Base-by-base conservation (phyloP, 2,329 filamentous ascomycete genomes). In the Lasiodiplodia sp. region DNA sequence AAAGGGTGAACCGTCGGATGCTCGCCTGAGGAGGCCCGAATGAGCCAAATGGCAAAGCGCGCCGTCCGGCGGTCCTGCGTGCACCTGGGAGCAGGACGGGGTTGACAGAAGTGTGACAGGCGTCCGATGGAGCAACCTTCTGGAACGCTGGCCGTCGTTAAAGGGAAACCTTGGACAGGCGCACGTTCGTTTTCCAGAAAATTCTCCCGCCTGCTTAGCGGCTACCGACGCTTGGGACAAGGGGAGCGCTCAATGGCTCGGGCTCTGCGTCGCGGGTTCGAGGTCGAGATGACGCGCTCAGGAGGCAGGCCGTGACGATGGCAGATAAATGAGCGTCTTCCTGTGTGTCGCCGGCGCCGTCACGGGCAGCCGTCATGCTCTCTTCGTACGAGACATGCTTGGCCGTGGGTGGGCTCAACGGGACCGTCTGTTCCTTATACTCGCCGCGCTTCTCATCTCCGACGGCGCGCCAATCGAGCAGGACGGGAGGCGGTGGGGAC, bases 131-230 rank as follows among this genome's bases (percentile, higher is more conserved):
- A 64, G 60, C 60, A 64, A 64, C 44, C 37, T 64, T 64, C 60
- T 64, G 60, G 60, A 64, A 64, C 60, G 60, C 60, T 64, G 60
- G 60, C 60, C 47, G 47, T 64, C 60, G 60, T 64, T 64, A 64
- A 64, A 64, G 60, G 60, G 60, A 64, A 64, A 64, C 60, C 60
- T 37, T 44, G 60, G 52, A 38, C 31, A 51, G 40, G 65, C 53
- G 65, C 65, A 67, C 65, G 65, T 67, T 67, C 65, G 53, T 67
- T 67, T 67, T 67, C 65, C 65, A 67, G 65, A 67, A 67, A 67
- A 67, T 67, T 67, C 65, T 67, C 65, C 65, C 65, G 65, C 64
- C 53, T 51, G 44, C 58, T 51, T 51, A 34, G 58, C 60, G 60
- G 47, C 60, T 64, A 51, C 44, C 60, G 60, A n/a, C 60, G 60